Percentiles rank a stretch among this genome's conserved stretches.
phyloP scores from a whole-genome alignment of 2,329 filamentous ascomycete species.

The Aspergillus unguis region DNA sequence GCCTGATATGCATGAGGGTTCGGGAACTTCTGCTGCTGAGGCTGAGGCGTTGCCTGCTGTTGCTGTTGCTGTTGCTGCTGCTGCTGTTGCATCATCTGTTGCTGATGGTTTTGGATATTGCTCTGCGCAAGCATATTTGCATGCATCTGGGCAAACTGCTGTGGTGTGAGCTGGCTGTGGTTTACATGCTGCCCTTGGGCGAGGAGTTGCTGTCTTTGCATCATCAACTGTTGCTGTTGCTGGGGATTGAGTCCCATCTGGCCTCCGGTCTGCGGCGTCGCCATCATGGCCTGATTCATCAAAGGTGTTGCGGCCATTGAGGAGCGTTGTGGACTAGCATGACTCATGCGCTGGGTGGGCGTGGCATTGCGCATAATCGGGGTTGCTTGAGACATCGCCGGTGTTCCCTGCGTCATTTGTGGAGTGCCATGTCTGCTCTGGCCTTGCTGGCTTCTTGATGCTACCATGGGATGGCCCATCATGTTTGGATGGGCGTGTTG shows the following conservation, averaged over 20 bases:
- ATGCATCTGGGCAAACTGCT: constrained; percentile 42
- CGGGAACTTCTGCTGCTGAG: constrained; percentile 27
- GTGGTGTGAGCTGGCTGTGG: constrained; percentile 37
- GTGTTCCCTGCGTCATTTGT: constrained; percentile 47
- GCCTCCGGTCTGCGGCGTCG: constrained; percentile 38
- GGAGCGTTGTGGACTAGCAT: constrained; percentile 44
- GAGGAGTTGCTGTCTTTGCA: constrained; percentile 39
- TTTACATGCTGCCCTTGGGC: constrained; percentile 36
- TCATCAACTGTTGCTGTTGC: constrained; percentile 37
- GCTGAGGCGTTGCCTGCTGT: constrained; percentile 17
- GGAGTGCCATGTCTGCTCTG: constrained; percentile 48
- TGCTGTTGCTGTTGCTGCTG: constrained; percentile 32
- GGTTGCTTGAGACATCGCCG: constrained; percentile 46
- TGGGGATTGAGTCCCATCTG: constrained; percentile 38
- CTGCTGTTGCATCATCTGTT: constrained; percentile 39
- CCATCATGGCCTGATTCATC: constrained; percentile 43
- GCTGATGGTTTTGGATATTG: constrained; percentile 43
- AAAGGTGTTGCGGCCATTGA: constrained; percentile 45
- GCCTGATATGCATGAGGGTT: constrained; percentile 37
- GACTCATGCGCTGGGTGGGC: constrained; percentile 45
- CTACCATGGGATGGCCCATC: constrained; percentile 45
- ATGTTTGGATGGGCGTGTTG: constrained; percentile 47
- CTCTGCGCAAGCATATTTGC: constrained; percentile 47
- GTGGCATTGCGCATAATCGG: constrained; percentile 48
- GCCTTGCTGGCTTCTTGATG: constrained; percentile 45